Conservation (phyloP, 2,329 filamentous ascomycete species). For the Fusarium chlamydosporum region DNA sequence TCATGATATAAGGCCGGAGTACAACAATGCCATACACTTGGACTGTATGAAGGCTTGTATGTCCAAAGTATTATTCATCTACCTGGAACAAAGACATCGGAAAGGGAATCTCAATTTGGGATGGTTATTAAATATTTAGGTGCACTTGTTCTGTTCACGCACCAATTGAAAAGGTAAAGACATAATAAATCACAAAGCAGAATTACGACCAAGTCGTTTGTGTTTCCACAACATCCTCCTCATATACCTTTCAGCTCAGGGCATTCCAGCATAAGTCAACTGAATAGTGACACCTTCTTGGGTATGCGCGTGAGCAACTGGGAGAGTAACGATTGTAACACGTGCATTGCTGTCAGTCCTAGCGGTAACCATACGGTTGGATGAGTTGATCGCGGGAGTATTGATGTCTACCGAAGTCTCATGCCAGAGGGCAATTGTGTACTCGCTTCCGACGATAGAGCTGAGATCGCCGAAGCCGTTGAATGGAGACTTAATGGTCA, state of each 20-base stretch:
- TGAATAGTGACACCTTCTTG: constrained; percentile 23
- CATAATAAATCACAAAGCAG: neutral
- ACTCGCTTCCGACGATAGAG: constrained; percentile 25
- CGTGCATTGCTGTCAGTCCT: constrained; percentile 18
- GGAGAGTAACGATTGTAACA: constrained; percentile 29
- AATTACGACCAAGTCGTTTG: neutral
- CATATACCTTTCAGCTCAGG: neutral
- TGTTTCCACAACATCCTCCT: neutral
- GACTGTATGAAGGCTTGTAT: no score
- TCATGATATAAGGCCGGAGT: no score
- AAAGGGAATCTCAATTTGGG: no score
- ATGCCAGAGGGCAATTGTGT: constrained; percentile 45
- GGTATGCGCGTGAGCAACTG: constrained; percentile 32
- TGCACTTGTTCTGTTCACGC: no score
- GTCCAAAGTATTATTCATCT: no score
- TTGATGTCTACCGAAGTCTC: constrained; percentile 9
- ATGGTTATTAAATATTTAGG: no score
- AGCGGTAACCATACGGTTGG: constrained; percentile 5
- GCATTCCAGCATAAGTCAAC: neutral
- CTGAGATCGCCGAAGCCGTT: constrained; percentile 34
- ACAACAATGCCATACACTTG: no score
- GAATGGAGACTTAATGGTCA: constrained; percentile 25
- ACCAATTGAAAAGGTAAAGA: no score
- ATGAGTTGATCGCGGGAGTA: constrained; percentile 13
- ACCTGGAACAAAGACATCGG: no score